Evolutionary conservation across 768 basidiomycete genomes (phyloP).

Genomic region (Leucocoprinus birnbaumii): DNA sequence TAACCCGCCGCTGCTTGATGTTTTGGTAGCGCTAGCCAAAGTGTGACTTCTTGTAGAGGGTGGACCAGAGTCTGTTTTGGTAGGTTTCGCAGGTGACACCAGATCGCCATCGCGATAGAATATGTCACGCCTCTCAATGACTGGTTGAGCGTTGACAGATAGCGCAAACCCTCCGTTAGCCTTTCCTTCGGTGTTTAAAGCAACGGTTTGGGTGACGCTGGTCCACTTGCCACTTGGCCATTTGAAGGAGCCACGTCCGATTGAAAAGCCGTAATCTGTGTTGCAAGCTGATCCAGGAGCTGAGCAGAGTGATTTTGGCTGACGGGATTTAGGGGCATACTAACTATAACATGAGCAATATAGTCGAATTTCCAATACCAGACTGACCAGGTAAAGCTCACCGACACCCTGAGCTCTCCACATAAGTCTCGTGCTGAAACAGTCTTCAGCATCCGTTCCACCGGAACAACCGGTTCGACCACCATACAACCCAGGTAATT

Average conservation of each 20-base stretch:
- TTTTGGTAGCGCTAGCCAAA: background rate
- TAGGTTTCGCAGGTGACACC: conserved; percentile 41
- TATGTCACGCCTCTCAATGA: conserved; percentile 46
- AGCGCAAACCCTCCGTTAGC: conserved; percentile 70
- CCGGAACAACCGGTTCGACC: conserved; percentile 48
- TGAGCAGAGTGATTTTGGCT: conserved; percentile 47
- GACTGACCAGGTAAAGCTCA: conserved; percentile 47
- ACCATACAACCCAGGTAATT: conserved; percentile 66
- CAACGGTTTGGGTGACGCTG: conserved; percentile 62
- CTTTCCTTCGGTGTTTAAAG: conserved; percentile 66
- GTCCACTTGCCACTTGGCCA: conserved; percentile 65
- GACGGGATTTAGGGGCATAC: conserved; percentile 55
- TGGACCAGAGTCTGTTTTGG: conserved; percentile 33
- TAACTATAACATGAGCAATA: background rate
- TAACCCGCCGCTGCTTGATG: conserved; percentile 2
- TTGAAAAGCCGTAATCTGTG: conserved; percentile 57
- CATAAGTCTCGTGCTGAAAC: conserved; percentile 71
- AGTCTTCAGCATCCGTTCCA: conserved; percentile 49
- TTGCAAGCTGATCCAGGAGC: conserved; percentile 52
- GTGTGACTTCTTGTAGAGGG: background rate
- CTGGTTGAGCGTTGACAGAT: conserved; percentile 51
- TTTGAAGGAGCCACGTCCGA: conserved; percentile 65
- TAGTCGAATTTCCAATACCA: background rate
- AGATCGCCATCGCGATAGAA: conserved; percentile 44
- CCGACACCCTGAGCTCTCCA: conserved; percentile 59